Base-by-base conservation (phyloP, 345 rosid species). In the Hirschfeldia incana region DNA sequence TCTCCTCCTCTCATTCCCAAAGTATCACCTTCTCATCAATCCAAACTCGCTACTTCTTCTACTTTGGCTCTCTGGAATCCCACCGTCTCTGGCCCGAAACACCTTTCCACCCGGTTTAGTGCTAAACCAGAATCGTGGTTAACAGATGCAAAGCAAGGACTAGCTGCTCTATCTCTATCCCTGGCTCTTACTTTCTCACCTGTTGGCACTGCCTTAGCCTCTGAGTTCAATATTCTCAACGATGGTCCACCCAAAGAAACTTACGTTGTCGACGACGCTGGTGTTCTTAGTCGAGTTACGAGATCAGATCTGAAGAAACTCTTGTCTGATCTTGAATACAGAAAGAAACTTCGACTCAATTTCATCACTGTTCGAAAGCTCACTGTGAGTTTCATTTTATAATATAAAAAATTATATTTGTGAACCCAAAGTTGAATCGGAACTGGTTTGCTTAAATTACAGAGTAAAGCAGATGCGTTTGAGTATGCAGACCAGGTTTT, bases 381-480 rank as follows among this genome's bases (percentile, higher is more conserved):
- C 64, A 93, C 96, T 26, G 97, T 94, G 83, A 88, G 97, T 73
- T 75, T 72, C 70, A 10, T 36, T 33, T 73, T 65, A 51, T 16
- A 27, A 13, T 13, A 17, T 51, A 12, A 74, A 17, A 2, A 1
- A 26, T 2, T 7, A 1, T 34, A 7, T 32, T 26, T 34, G 33
- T 37, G 29, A 67, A 57, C 66, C 42, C 70, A 3, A 61, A 10
- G 13, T 28, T 57, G 26, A 76, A 58, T 72, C 51, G 67, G 61
- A 29, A 55, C 72, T 29, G 81, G 70, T 77, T 63, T 63, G 65
- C 16, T 2, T 53, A 2, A 59, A 37, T 28, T 81, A 86, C 87
- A 94, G 98, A 95, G 96, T 86, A 95, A 95, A 84, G 99, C 99
- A 75, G 99, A 95, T 90, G 99, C 99, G 27, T 95, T 93, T 67